Evolutionary conservation across 2,329 filamentous ascomycete species (phyloP).

Genomic region (Ophiostoma sp.): DNA sequence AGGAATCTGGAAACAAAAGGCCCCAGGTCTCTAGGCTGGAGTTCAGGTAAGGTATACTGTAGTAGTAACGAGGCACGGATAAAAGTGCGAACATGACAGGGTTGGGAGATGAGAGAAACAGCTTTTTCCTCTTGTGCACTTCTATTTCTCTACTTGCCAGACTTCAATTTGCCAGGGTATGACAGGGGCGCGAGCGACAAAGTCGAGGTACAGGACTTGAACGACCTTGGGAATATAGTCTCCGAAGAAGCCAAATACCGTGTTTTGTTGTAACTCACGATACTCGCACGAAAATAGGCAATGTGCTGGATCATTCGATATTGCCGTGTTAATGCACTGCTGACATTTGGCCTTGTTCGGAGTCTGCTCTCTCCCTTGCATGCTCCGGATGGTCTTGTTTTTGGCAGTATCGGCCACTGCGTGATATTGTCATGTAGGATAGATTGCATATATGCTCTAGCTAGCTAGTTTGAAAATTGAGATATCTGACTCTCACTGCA

Average conservation of each 20-base stretch:
- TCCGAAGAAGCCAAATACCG: not conserved
- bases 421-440: not conserved
- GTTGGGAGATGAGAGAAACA: conserved; percentile 6
- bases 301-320: not conserved
- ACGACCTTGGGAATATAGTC: not conserved
- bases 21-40: not conserved
- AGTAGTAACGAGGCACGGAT: not conserved
- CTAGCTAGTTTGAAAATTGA: not conserved
- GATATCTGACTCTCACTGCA: not conserved
- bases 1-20: not conserved
- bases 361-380: not conserved
- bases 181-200: not conserved
- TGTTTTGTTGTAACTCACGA: not conserved
- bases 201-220: not conserved
- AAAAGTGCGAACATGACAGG: not conserved
- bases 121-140: conserved; percentile 2
- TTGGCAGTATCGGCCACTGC: not conserved
- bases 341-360: not conserved
- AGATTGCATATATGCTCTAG: no score
- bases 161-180: not conserved
- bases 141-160: not conserved
- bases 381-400: not conserved
- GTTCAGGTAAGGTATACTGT: not conserved
- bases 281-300: not conserved
- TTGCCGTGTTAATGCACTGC: not conserved